Evolutionary conservation across 2,329 filamentous ascomycete species (phyloP), one percentile per base, ranked within the genome.

Genomic region (Xylaria sp.): DNA sequence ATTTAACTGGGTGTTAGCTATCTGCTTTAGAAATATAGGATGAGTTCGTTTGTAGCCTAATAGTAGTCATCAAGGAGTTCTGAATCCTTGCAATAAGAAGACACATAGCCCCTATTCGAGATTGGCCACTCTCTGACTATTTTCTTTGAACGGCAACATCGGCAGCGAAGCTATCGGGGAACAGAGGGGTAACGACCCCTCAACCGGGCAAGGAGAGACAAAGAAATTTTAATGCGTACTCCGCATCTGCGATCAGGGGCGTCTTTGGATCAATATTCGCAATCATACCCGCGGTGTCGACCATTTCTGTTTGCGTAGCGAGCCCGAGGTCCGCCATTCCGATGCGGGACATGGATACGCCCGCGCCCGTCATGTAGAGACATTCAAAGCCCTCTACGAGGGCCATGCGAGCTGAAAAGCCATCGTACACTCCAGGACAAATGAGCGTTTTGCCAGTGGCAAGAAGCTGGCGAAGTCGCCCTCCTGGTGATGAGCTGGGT

Each of bases 361-460:
- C 73, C 9, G 74, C 74, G 13, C 74, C 73, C 5, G 72, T 75
- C 74, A 92, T 92, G 80, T 92, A 92, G 39, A 92, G 77, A 64
- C 83, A 85, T 54, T 90, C 85, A 36, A 67, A 66, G 1, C 89
- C 89, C 25, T 87, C 82, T 33, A 84, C 80, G 18, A 90, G 82
- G 1, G 89, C 89, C 67, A 92, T 86, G 1, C 90, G 83, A 0
- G 90, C 89, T 2, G 88, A 88, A 62, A 91, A 84, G 12, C 90
- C 90, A 82, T 92, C 90, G 75, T 91, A 91, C 2, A 92, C 89
- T 25, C 90, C 90, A 0, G 89, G 89, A 56, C 86, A 88, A 1
- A 90, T 83, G 41, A 91, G 74, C 48, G 85, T 79, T 43, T 81
- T 77, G 8, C 48, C 66, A 12, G 61, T 77, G 0, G 76, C 73